Conservation (phyloP, 306 rosid genomes). For the Carpinus fangiana region DNA sequence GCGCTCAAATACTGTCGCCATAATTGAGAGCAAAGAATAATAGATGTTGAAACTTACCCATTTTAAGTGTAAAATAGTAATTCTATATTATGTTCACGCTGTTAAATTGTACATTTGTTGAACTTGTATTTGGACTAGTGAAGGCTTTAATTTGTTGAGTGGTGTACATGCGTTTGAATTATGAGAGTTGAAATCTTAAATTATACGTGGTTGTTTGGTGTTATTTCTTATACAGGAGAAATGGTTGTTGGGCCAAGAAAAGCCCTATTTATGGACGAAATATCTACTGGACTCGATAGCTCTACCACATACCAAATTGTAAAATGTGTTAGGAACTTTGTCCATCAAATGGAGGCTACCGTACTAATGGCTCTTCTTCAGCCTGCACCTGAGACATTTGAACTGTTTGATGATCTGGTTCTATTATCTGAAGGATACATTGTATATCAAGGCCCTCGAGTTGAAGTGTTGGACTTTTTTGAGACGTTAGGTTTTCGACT, state of each 20-base stretch:
- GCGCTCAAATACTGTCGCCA: background rate
- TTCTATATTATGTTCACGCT: background rate
- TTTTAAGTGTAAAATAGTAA: background rate
- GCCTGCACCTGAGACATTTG: slow-evolving; percentile 94
- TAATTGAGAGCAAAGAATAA: background rate
- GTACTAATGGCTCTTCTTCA: slow-evolving; percentile 85
- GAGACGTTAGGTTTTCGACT: slow-evolving; percentile 71
- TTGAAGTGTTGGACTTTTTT: slow-evolving; percentile 61
- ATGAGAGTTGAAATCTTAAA: slow-evolving; percentile 18
- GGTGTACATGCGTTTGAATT: slow-evolving; percentile 12
- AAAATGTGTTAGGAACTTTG: slow-evolving; percentile 73
- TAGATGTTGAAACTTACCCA: background rate
- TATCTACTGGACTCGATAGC: slow-evolving; percentile 94
- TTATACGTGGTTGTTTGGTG: slow-evolving; percentile 12
- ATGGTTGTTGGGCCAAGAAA: slow-evolving; percentile 92
- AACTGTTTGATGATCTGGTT: slow-evolving; percentile 79
- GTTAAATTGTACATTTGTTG: background rate
- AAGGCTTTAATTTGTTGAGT: background rate
- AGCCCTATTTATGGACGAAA: slow-evolving; percentile 86
- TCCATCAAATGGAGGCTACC: slow-evolving; percentile 84
- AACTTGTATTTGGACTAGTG: background rate
- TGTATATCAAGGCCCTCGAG: slow-evolving; percentile 85
- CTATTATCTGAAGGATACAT: slow-evolving; percentile 70
- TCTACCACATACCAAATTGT: slow-evolving; percentile 84
- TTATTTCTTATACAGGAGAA: slow-evolving; percentile 56